Evolutionary conservation across 2,329 filamentous ascomycete species (phyloP).

Genomic region (Aspergillus neotritici): DNA sequence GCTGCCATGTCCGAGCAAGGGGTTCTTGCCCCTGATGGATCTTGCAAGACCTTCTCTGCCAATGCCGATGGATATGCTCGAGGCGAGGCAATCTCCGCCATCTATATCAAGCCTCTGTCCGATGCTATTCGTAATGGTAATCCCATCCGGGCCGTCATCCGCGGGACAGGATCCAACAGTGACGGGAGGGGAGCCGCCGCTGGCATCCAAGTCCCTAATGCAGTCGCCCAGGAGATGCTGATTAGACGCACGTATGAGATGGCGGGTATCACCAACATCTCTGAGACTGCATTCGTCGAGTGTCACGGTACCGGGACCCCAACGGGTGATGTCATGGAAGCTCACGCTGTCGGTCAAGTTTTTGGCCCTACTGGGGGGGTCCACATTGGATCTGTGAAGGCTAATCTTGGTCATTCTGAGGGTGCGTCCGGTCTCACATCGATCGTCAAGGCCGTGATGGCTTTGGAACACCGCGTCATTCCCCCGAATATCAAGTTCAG

Average conservation of each 20-base stretch:
- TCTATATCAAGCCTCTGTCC: too few species aligned
- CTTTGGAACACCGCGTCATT: slow-evolving; percentile 10
- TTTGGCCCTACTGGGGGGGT: not conserved
- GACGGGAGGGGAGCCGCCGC: slow-evolving; percentile 10
- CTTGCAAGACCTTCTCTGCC: slow-evolving; percentile 22
- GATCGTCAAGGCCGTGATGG: slow-evolving; percentile 8
- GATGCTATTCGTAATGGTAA: too few species aligned
- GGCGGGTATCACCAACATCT: not conserved
- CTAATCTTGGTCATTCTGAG: slow-evolving; percentile 14
- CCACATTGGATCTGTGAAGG: slow-evolving; percentile 7
- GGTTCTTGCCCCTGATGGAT: slow-evolving; percentile 28
- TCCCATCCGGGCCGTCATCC: slow-evolving; percentile 26
- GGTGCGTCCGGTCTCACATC: slow-evolving; percentile 6
- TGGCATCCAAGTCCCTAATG: slow-evolving; percentile 7
- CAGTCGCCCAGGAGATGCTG: slow-evolving; percentile 12
- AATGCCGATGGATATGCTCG: slow-evolving; percentile 27
- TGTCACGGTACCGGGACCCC: slow-evolving; percentile 5
- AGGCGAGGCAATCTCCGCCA: too few species aligned
- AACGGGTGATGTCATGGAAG: slow-evolving; percentile 1
- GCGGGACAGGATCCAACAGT: slow-evolving; percentile 9
- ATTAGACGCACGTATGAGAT: slow-evolving; percentile 7
- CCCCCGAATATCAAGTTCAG: slow-evolving; percentile 14
- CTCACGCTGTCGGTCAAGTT: not conserved
- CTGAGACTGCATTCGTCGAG: slow-evolving; percentile 1
- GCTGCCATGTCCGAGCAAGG: slow-evolving; percentile 27